Evolutionary conservation across 495 filamentous ascomycete species (phyloP), one percentile per base, ranked within the genome.

Genomic region (Geoglossum glabrum): DNA sequence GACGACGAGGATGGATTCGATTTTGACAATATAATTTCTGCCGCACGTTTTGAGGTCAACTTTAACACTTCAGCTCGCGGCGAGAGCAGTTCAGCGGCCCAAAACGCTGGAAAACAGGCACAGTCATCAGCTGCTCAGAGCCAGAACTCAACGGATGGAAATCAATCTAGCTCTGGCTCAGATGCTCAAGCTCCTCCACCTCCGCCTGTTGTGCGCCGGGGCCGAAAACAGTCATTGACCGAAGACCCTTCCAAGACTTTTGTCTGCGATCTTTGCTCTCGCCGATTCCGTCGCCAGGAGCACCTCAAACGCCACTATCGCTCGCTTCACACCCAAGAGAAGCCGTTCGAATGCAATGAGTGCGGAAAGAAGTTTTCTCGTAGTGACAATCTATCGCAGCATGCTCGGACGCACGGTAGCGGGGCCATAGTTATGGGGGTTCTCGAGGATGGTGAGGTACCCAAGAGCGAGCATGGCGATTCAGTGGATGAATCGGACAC

Each of bases 281-380:
- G 93, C 55, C 89, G 93, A 55, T 99, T 99, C 83, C 87, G 93
- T 60, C 87, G 93, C 59, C 93, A 97, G 69, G 93, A 99, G 68
- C 93, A 99, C 65, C 83, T 99, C 59, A 97, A 97, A 81, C 87
- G 93, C 60, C 93, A 99, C 74, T 95, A 95, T 76, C 82, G 93
- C 49, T 97, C 93, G 40, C 86, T 99, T 46, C 93, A 97, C 74
- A 99, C 93, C 1, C 82, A 93, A 63, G 92, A 97, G 60, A 99
- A 99, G 80, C 93, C 93, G 7, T 97, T 97, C 68, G 87, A 95
- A 70, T 99, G 93, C 72, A 73, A 79, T 59, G 90, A 97, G 72
- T 99, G 93, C 64, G 90, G 92, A 59, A 99, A 99, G 81, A 95
- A 95, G 74, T 99, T 97, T 74, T 97, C 92, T 0, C 85, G 93